Evolutionary conservation across 192 early-diverging fungal genomes (phyloP), one percentile per base, ranked within the genome.

Genomic region (Lunasporangiospora selenospora): DNA sequence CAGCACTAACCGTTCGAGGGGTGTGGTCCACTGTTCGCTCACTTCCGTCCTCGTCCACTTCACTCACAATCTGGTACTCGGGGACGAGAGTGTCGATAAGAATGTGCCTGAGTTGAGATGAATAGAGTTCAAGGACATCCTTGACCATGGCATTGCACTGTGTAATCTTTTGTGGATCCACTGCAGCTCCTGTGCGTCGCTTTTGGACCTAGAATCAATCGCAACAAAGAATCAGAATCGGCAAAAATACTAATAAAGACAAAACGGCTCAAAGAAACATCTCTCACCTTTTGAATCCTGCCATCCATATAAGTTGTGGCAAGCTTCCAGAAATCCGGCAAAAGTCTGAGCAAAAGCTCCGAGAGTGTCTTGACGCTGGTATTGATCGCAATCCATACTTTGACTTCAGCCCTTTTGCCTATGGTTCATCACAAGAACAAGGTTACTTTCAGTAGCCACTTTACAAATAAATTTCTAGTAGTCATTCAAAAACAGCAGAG

Each of bases 241-340:
- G 18, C 29, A 19, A 18, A 21, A 16, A 12, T 19, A 5, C 27
- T 33, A 30, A 30, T 30, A 13, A 1, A 33, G 12, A 37, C 18
- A 26, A 47, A 31, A 4, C 8, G 15, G 44, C 8, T 23, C 10
- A 10, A 15, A 27, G 26, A 23, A 2, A 16, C 26, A 34, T 38
- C 21, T 29, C 10, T 18, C 44, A 65, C 65, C 62, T 83, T 89
- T 47, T 83, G 78, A 51, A 93, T 90, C 59, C 90, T 88, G 32
- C 94, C 91, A 52, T 97, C 96, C 65, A 92, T 90, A 62, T 85
- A 98, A 4, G 93, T 85, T 51, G 87, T 87, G 46, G 93, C 90
- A 3, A 97, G 73, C 75, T 92, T 88, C 93, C 96, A 97, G 81
- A 98, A 98, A 56, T 94, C 92, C 5, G 94, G 95, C 48, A 98